Evolutionary conservation across 176 grass and related monocot species (phyloP).

Genomic region (Triticum turgidum): DNA sequence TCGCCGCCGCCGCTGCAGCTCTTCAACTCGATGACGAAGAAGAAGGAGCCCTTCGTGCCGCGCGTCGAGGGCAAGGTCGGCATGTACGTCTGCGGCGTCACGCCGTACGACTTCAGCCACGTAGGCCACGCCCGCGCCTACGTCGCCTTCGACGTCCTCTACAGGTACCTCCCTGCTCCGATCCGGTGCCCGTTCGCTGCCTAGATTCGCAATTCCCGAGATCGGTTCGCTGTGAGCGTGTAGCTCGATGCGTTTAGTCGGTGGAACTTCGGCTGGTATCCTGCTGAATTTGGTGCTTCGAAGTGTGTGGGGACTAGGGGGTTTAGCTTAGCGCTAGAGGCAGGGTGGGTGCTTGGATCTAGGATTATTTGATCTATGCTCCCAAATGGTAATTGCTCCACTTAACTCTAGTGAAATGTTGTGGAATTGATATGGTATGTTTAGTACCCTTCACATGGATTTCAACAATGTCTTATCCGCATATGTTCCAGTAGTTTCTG

Average conservation of each 20-base stretch:
- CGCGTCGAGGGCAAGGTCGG: slow-evolving; percentile 65
- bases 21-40: slow-evolving; percentile 74
- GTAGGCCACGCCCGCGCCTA: slow-evolving; percentile 80
- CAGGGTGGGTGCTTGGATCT: background rate
- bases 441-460: background rate
- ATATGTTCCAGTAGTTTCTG: background rate
- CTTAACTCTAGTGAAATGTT: background rate
- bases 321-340: background rate
- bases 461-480: background rate
- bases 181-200: slow-evolving; percentile 5
- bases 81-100: slow-evolving; percentile 89
- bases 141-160: slow-evolving; percentile 75
- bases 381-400: background rate
- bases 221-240: background rate
- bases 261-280: background rate
- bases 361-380: background rate
- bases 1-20: slow-evolving; percentile 39
- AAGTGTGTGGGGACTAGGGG: background rate
- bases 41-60: slow-evolving; percentile 74
- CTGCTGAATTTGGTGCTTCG: slow-evolving; percentile 1
- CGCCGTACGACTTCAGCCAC: slow-evolving; percentile 86
- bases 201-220: background rate
- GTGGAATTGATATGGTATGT: background rate
- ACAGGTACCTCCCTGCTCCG: slow-evolving; percentile 33
- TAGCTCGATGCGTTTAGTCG: background rate